These are phyloP conservation scores for Saccharomyces hybrid DNA, from an alignment of 1,139 yeast species.

Conservation along the genomic window DNA sequence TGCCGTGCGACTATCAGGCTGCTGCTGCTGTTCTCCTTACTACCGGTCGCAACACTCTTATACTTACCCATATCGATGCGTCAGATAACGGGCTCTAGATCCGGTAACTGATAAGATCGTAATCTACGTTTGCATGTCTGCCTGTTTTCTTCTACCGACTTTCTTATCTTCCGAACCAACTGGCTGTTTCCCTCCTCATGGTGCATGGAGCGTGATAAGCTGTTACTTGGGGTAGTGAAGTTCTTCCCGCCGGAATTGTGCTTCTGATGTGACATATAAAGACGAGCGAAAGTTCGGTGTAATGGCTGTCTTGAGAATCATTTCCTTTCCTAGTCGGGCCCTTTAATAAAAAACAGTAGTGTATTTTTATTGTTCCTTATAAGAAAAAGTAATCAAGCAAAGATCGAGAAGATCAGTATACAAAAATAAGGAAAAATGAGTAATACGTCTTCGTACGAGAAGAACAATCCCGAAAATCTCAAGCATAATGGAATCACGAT, in stretches of 20 bases:
- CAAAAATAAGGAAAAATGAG: background rate
- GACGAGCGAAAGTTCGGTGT: background rate
- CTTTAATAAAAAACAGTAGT: too few species aligned
- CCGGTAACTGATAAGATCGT: background rate
- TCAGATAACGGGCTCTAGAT: background rate
- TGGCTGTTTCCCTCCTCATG: background rate
- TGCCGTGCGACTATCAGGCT: background rate
- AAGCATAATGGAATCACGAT: constrained; percentile 3
- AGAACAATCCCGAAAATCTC: background rate
- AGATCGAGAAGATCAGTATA: background rate
- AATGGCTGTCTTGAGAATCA: background rate
- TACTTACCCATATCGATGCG: background rate
- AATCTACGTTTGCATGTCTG: background rate
- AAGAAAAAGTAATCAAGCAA: background rate
- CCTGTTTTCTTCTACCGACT: background rate
- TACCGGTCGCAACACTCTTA: background rate
- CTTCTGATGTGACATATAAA: background rate
- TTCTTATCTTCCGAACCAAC: background rate
- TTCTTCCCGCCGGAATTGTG: background rate
- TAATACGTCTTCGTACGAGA: background rate
- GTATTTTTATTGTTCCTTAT: background rate
- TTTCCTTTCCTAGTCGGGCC: background rate
- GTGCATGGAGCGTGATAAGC: background rate
- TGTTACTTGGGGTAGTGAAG: background rate
- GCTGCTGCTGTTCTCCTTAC: background rate